These are phyloP conservation scores for Amauroascus verrucosus DNA, from an alignment of 2,329 filamentous ascomycete species.

Conservation along the genomic window DNA sequence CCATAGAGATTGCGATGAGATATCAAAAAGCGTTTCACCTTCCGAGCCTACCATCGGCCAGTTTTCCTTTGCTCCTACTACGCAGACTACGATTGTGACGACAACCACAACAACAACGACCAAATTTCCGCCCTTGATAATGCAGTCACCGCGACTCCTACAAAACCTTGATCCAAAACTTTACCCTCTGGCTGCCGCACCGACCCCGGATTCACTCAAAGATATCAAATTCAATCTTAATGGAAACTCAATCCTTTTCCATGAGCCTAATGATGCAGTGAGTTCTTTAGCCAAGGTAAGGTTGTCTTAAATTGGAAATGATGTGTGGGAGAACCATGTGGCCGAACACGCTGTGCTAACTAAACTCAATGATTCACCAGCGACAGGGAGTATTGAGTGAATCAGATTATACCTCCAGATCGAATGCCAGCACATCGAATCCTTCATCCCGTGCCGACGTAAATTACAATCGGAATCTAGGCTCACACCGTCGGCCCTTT, in stretches of 20 bases:
- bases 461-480: neutral
- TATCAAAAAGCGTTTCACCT: slow-evolving; percentile 16
- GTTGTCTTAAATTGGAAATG: neutral
- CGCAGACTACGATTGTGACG: slow-evolving; percentile 61
- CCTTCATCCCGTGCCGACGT: neutral
- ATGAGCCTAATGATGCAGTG: slow-evolving; percentile 50
- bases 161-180: slow-evolving; percentile 71
- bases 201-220: slow-evolving; percentile 68
- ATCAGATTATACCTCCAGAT: slow-evolving; percentile 14
- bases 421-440: slow-evolving; percentile 16
- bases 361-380: neutral
- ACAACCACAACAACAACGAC: slow-evolving; percentile 85
- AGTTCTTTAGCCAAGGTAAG: slow-evolving; percentile 46
- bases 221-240: slow-evolving; percentile 65
- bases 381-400: neutral
- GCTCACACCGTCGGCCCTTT: neutral
- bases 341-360: neutral
- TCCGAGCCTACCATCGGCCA: slow-evolving; percentile 43
- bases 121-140: slow-evolving; percentile 69
- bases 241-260: slow-evolving; percentile 50
- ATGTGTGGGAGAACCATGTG: neutral
- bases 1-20: slow-evolving; percentile 15
- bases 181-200: slow-evolving; percentile 74
- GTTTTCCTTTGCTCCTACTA: slow-evolving; percentile 53
- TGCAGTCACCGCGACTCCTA: slow-evolving; percentile 61